Percentiles rank a stretch among this genome's conserved stretches.
These are phyloP conservation scores for Colletotrichum cuscutae DNA, from an alignment of 2,329 filamentous ascomycete species.

Conservation along the genomic window DNA sequence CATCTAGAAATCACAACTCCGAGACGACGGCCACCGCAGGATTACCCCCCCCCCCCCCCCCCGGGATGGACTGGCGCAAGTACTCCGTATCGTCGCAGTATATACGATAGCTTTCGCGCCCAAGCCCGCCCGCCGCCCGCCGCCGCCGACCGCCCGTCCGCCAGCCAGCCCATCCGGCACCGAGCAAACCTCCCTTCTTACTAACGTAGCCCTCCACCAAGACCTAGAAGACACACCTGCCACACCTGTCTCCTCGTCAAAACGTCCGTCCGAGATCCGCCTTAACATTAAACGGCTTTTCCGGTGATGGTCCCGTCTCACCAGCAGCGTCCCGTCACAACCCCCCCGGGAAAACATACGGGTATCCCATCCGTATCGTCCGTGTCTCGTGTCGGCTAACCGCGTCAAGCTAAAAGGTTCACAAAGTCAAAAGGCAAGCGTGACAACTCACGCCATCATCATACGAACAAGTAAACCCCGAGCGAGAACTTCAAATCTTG, in stretches of 20 bases:
- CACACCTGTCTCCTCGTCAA: neutral
- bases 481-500: no score
- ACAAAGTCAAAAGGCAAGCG: neutral
- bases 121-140: neutral
- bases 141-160: no score
- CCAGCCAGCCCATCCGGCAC: neutral
- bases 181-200: neutral
- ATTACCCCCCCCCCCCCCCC: no score
- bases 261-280: neutral
- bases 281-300: neutral
- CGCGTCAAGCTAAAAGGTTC: neutral
- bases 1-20: neutral
- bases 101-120: neutral
- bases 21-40: neutral
- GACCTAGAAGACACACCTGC: neutral
- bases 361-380: neutral
- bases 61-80: neutral
- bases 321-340: neutral
- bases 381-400: neutral
- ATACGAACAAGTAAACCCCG: neutral
- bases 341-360: neutral
- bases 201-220: neutral
- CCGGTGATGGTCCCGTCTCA: conserved; percentile 2
- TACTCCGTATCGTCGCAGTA: neutral
- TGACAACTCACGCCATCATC: neutral